Conservation (phyloP, 2,329 filamentous ascomycete species). For the Cryoendolithus antarcticus region DNA sequence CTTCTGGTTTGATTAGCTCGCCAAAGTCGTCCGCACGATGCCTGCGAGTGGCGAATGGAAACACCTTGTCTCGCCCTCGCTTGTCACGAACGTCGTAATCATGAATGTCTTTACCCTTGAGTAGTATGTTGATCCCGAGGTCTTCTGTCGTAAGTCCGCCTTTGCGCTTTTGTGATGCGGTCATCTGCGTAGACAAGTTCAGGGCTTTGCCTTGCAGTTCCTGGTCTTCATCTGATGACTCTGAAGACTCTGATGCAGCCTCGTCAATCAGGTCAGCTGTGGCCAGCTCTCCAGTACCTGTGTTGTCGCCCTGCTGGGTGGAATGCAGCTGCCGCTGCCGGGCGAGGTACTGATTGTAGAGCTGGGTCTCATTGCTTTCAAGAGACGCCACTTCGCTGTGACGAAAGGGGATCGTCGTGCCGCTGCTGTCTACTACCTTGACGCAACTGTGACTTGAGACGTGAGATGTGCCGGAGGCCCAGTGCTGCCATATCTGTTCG, state of each 20-base stretch:
- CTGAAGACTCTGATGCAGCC: slow-evolving; percentile 72
- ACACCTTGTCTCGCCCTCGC: slow-evolving; percentile 83
- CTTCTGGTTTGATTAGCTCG: slow-evolving; percentile 83
- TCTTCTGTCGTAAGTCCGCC: slow-evolving; percentile 79
- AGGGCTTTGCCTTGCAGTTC: slow-evolving; percentile 86
- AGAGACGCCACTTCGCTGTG: slow-evolving; percentile 48
- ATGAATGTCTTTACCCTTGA: slow-evolving; percentile 72
- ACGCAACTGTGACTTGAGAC: slow-evolving; percentile 1
- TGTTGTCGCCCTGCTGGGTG: slow-evolving; percentile 58
- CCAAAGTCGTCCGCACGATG: slow-evolving; percentile 83
- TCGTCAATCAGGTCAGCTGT: slow-evolving; percentile 46
- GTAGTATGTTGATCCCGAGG: slow-evolving; percentile 76
- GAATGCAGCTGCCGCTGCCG: slow-evolving; percentile 79
- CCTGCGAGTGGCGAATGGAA: slow-evolving; percentile 70
- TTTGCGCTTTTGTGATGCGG: slow-evolving; percentile 68
- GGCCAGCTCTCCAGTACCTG: slow-evolving; percentile 58
- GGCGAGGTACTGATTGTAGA: slow-evolving; percentile 88
- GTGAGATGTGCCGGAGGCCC: slow-evolving; percentile 27
- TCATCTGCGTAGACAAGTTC: slow-evolving; percentile 75
- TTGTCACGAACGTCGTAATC: slow-evolving; percentile 88
- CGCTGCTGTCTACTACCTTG: slow-evolving; percentile 53
- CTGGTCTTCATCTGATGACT: slow-evolving; percentile 75
- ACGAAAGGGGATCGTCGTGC: slow-evolving; percentile 24
- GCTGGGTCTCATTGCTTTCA: slow-evolving; percentile 59
- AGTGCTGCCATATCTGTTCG: slow-evolving; percentile 58